Conservation (phyloP, 2,329 filamentous ascomycete species). For the Thermomyces lanuginosus region DNA sequence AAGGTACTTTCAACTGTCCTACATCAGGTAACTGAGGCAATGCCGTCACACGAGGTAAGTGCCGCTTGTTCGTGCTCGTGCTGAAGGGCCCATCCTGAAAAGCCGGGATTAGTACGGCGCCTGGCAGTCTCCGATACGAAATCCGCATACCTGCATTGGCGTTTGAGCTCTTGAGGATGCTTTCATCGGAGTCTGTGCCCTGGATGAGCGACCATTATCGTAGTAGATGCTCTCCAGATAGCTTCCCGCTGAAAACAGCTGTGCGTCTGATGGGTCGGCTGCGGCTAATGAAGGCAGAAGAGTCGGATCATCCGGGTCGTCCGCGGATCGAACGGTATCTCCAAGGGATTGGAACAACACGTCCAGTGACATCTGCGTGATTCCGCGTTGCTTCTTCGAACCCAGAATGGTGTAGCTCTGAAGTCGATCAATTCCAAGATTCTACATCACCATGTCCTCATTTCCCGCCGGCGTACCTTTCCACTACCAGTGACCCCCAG, state of each 20-base stretch:
- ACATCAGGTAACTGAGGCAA: slow-evolving; percentile 63
- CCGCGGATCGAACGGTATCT: slow-evolving; percentile 49
- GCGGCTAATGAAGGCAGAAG: slow-evolving; percentile 58
- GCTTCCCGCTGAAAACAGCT: slow-evolving; percentile 53
- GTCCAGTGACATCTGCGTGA: slow-evolving; percentile 84
- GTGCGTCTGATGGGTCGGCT: slow-evolving; percentile 67
- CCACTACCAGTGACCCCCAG: slow-evolving; percentile 89
- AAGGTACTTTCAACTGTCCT: slow-evolving; percentile 48
- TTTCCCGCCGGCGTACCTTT: slow-evolving; percentile 47
- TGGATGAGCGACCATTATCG: too few relatives aligned
- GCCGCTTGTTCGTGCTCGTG: too few relatives aligned
- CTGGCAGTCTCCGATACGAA: too few relatives aligned
- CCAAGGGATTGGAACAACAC: slow-evolving; percentile 72
- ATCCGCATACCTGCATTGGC: slow-evolving; percentile 28
- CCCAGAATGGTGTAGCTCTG: slow-evolving; percentile 94
- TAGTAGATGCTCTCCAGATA: slow-evolving; percentile 68
- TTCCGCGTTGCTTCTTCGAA: slow-evolving; percentile 65
- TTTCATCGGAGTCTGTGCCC: slow-evolving; percentile 41
- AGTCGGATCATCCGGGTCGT: slow-evolving; percentile 35
- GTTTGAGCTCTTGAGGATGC: slow-evolving; percentile 47
- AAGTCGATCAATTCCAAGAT: too few relatives aligned
- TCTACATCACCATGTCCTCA: too few relatives aligned
- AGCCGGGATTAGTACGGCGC: too few relatives aligned
- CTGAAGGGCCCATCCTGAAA: too few relatives aligned
- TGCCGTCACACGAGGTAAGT: too few relatives aligned